phyloP scores from a whole-genome alignment of 441 rosid genomes.

The Gossypium schwendimanii region DNA sequence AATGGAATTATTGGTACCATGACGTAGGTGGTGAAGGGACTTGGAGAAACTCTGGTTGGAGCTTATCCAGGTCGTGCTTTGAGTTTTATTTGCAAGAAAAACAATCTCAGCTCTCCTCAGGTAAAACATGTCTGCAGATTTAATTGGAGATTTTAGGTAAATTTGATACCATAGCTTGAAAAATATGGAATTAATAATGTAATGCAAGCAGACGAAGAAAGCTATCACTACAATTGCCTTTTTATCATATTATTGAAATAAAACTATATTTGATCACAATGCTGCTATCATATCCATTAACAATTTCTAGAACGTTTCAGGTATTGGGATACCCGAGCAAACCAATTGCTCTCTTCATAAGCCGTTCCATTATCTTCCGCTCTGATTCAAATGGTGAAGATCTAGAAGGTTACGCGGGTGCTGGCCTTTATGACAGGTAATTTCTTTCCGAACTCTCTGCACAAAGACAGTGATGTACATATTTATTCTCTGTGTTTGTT shows the following conservation, averaged over 20 bases:
- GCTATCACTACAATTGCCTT: background rate
- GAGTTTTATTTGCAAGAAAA: conserved; percentile 86
- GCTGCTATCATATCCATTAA: conserved; percentile 12
- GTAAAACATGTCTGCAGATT: conserved; percentile 31
- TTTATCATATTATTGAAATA: background rate
- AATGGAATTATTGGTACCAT: background rate
- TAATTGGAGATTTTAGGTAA: background rate
- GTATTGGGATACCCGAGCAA: conserved; percentile 95
- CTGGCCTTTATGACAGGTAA: conserved; percentile 98
- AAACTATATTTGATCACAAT: background rate
- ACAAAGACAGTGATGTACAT: background rate
- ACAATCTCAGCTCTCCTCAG: conserved; percentile 60
- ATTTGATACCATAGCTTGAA: background rate
- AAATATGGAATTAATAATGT: background rate
- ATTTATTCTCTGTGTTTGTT: background rate
- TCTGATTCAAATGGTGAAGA: conserved; percentile 99
- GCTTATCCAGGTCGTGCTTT: conserved; percentile 98
- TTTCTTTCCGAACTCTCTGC: background rate
- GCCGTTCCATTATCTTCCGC: conserved; percentile 78
- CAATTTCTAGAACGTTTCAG: conserved; percentile 32
- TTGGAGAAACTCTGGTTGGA: conserved; percentile 96
- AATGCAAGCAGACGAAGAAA: background rate
- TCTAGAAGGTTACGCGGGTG: conserved; percentile 98
- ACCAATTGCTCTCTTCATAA: conserved; percentile 81
- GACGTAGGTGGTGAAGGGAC: conserved; percentile 83